A percentile compares a stretch with the other conserved stretches of the same genome.
Conservation (phyloP, 768 basidiomycete species). For the Tricholoma terreum region DNA sequence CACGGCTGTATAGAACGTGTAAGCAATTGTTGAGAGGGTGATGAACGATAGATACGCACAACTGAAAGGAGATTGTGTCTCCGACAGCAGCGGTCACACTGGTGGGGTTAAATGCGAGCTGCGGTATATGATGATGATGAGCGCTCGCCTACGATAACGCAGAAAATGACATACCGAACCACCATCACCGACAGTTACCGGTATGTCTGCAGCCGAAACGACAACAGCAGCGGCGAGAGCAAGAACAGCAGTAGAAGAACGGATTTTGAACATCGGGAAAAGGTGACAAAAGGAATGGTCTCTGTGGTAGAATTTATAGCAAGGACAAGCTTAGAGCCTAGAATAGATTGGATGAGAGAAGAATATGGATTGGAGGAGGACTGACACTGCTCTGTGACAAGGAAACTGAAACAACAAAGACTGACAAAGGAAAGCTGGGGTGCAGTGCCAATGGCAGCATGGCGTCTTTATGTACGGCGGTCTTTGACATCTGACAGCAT, state of each 20-base stretch:
- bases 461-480: neutral
- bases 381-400: conserved; percentile 47
- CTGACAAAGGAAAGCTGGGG: conserved; percentile 21
- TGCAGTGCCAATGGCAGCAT: neutral
- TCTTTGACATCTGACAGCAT: neutral
- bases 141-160: neutral
- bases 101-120: conserved; percentile 39
- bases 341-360: neutral
- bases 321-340: conserved; percentile 35
- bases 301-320: conserved; percentile 9
- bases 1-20: conserved; percentile 23
- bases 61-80: conserved; percentile 53
- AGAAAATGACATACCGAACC: conserved; percentile 22
- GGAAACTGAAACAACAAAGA: conserved; percentile 26
- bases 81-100: conserved; percentile 39
- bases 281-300: conserved; percentile 12
- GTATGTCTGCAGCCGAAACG: conserved; percentile 34
- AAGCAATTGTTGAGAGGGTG: neutral
- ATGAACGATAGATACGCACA: conserved; percentile 31
- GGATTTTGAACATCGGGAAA: conserved; percentile 46
- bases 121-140: neutral
- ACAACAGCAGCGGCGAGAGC: conserved; percentile 40
- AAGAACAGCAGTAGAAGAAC: conserved; percentile 42
- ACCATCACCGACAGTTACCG: conserved; percentile 43
- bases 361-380: conserved; percentile 8